phyloP scores from a whole-genome alignment of 2,329 filamentous ascomycete species.

The Aureobasidium musti region DNA sequence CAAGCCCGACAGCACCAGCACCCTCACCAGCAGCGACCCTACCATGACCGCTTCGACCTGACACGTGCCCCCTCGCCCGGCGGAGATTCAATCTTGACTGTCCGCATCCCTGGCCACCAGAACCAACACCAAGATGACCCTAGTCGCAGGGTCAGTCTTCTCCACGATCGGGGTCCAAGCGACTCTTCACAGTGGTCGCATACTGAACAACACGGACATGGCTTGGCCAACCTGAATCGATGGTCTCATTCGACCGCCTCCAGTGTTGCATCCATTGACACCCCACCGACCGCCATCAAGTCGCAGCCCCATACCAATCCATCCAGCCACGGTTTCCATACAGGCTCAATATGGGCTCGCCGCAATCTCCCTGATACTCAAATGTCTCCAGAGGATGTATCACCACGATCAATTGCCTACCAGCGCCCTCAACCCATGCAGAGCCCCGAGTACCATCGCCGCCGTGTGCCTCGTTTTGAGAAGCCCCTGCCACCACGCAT shows the following conservation, averaged over 20 bases:
- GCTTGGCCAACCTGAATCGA: conserved; percentile 55
- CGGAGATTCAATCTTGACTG: conserved; percentile 15
- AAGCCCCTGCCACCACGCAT: conserved; percentile 19
- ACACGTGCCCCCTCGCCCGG: conserved; percentile 3
- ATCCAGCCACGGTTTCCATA: conserved; percentile 19
- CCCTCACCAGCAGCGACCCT: not conserved
- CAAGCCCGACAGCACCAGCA: not conserved
- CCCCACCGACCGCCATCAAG: not conserved
- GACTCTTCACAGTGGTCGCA: conserved; percentile 7
- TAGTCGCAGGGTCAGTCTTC: not conserved
- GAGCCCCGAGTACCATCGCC: conserved; percentile 21
- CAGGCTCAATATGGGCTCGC: conserved; percentile 21
- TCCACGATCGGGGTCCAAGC: conserved; percentile 6
- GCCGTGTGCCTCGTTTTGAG: conserved; percentile 16
- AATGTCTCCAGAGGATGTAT: conserved; percentile 26
- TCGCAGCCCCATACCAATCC: not conserved
- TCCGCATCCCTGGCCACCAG: conserved; percentile 22
- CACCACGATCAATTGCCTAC: conserved; percentile 8
- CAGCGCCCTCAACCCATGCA: conserved; percentile 14
- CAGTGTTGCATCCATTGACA: conserved; percentile 46
- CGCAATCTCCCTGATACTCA: conserved; percentile 16
- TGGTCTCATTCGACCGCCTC: conserved; percentile 61
- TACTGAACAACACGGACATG: conserved; percentile 39
- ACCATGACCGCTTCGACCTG: not conserved
- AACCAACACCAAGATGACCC: conserved; percentile 2